Evolutionary conservation across 371 early-diverging fungal species (phyloP).

Genomic region (Mortierella sp.): DNA sequence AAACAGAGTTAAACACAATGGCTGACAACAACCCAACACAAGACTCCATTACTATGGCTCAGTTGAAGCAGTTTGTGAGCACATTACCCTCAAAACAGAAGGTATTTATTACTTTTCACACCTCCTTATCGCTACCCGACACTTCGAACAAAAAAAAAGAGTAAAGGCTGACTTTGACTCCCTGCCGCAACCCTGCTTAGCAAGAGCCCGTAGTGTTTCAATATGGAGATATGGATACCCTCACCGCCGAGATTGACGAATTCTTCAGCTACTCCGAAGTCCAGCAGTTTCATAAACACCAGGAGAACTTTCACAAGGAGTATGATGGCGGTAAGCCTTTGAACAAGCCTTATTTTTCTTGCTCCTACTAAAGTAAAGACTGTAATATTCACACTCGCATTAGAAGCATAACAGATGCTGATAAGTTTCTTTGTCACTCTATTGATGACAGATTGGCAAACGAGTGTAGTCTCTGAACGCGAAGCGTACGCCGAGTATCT

Average conservation of each 20-base stretch:
- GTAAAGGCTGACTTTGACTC: neutral
- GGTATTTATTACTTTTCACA: constrained; percentile 17
- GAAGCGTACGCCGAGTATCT: constrained; percentile 61
- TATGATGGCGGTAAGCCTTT: constrained; percentile 55
- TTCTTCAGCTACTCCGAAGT: constrained; percentile 80
- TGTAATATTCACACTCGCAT: neutral
- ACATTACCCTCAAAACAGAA: constrained; percentile 48
- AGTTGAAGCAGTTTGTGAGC: constrained; percentile 55
- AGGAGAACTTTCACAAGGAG: constrained; percentile 61
- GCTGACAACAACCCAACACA: constrained; percentile 55
- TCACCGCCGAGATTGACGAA: constrained; percentile 80
- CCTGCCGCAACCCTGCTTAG: constrained; percentile 40
- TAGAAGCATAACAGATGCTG: neutral
- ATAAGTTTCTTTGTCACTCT: neutral
- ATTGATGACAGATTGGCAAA: constrained; percentile 43
- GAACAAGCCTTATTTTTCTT: neutral
- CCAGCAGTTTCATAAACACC: constrained; percentile 62
- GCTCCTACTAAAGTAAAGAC: neutral
- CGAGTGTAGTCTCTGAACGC: constrained; percentile 44
- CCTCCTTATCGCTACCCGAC: neutral
- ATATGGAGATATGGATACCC: constrained; percentile 74
- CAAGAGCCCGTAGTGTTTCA: constrained; percentile 69
- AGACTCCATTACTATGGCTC: constrained; percentile 58
- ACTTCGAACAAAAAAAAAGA: neutral
- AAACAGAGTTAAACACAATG: constrained; percentile 18